Conservation (phyloP, 352 stramenopile genomes). For the Phytophthora nicotianae region DNA sequence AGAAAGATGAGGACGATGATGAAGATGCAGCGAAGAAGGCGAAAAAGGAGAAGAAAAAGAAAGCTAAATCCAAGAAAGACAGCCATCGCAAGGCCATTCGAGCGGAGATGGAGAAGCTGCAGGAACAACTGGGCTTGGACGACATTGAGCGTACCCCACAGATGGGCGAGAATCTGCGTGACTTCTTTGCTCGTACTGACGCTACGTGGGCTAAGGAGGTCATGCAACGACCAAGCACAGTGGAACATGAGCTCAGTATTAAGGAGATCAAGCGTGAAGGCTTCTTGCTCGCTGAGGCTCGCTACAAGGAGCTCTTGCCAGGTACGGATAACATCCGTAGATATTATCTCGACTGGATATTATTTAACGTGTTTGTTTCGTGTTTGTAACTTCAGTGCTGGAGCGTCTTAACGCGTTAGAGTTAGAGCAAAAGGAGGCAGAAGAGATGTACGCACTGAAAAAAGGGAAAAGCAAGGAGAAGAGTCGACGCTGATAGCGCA, state of each 20-base stretch:
- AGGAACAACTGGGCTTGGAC: conserved; percentile 75
- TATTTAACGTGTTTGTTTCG: conserved; percentile 13
- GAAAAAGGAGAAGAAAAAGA: conserved; percentile 71
- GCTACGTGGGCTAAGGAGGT: conserved; percentile 72
- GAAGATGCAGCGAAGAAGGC: conserved; percentile 30
- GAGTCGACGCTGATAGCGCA: conserved; percentile 51
- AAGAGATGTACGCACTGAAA: conserved; percentile 77
- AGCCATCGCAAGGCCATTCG: conserved; percentile 73
- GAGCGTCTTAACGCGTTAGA: conserved; percentile 83
- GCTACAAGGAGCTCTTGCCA: conserved; percentile 83
- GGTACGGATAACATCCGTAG: conserved; percentile 36
- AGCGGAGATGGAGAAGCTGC: conserved; percentile 84
- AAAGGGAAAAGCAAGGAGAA: conserved; percentile 83
- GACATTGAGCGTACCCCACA: conserved; percentile 77
- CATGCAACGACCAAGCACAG: conserved; percentile 59
- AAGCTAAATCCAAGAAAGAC: conserved; percentile 62
- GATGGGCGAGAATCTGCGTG: conserved; percentile 83
- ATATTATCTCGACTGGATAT: background rate
- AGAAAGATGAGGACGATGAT: conserved; percentile 43
- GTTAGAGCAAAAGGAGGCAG: conserved; percentile 77
- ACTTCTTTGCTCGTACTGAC: conserved; percentile 88
- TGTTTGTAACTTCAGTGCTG: conserved; percentile 51
- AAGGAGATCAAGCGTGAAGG: conserved; percentile 90
- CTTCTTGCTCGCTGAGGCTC: conserved; percentile 71
- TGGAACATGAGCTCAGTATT: conserved; percentile 73